Percentiles rank a stretch among this genome's conserved stretches.
phyloP scores from a whole-genome alignment of 2,329 filamentous ascomycete genomes.

The Albophoma yamanashiensis region DNA sequence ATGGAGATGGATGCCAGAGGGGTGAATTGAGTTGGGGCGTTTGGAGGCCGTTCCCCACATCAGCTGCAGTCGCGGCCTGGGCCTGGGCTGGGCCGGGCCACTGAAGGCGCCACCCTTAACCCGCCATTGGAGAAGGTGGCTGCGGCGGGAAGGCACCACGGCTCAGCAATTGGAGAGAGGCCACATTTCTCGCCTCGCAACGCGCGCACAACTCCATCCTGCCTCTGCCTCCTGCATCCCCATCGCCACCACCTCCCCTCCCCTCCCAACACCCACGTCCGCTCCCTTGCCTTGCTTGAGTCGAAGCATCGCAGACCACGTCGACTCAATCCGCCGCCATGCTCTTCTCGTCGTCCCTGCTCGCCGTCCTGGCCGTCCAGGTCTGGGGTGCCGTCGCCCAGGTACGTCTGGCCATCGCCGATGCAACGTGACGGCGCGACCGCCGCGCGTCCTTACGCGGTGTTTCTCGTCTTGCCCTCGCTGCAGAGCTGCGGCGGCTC shows the following conservation, averaged over 20 bases:
- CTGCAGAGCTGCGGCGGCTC: background rate
- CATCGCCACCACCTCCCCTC: background rate
- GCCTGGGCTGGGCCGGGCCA: background rate
- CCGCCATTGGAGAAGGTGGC: background rate
- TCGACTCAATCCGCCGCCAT: slow-evolving; percentile 30
- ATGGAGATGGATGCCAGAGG: background rate
- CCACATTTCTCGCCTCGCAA: background rate
- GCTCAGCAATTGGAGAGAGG: background rate
- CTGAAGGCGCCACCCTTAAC: background rate
- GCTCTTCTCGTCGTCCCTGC: slow-evolving; percentile 63
- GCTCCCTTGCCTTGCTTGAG: background rate
- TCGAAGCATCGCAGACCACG: background rate
- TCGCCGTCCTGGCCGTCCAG: slow-evolving; percentile 62
- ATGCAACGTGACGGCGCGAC: background rate
- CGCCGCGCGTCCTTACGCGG: background rate
- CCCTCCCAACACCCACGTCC: background rate
- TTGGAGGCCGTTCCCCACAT: background rate
- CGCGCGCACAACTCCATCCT: background rate
- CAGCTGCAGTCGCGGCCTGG: background rate
- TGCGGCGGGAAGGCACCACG: background rate
- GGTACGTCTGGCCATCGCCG: slow-evolving; percentile 31
- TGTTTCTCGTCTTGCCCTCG: background rate
- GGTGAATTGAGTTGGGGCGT: background rate
- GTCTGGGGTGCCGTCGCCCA: slow-evolving; percentile 55
- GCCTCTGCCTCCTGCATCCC: background rate